These are phyloP conservation scores for Yarrowia yakushimensis DNA, from an alignment of 805 yeast species.

Conservation along the genomic window DNA sequence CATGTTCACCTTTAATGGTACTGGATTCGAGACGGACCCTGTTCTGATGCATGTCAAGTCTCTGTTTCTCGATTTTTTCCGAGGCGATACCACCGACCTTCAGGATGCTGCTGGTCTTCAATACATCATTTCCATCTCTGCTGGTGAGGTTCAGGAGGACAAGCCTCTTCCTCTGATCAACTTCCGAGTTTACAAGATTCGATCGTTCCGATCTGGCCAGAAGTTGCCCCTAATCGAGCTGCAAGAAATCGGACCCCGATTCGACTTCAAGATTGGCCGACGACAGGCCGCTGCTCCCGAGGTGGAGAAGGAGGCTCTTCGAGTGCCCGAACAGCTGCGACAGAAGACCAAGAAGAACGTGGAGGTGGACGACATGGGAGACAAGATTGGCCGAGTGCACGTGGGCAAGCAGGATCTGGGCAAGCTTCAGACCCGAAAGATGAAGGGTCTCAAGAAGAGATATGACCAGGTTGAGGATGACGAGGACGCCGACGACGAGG, in stretches of 20 bases:
- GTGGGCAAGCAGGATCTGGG: conserved; percentile 92
- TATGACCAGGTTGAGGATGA: conserved; percentile 70
- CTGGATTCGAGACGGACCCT: conserved; percentile 86
- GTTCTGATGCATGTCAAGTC: conserved; percentile 82
- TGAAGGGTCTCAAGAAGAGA: conserved; percentile 92
- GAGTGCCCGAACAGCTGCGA: conserved; percentile 75
- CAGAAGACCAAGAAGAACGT: conserved; percentile 85
- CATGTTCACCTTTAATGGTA: conserved; percentile 88
- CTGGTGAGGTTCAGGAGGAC: conserved; percentile 72
- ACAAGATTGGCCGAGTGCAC: conserved; percentile 93
- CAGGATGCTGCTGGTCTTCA: conserved; percentile 96
- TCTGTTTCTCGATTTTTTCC: conserved; percentile 82
- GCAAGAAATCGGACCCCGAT: conserved; percentile 92
- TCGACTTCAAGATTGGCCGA: conserved; percentile 90
- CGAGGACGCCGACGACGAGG: conserved; percentile 46
- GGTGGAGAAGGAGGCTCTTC: conserved; percentile 82
- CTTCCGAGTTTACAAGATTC: conserved; percentile 86
- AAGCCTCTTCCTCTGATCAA: conserved; percentile 71
- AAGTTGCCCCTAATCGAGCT: conserved; percentile 91
- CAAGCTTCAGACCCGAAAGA: conserved; percentile 91
- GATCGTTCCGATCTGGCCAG: conserved; percentile 73
- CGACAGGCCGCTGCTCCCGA: conserved; percentile 78
- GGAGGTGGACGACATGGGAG: conserved; percentile 85
- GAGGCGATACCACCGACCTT: conserved; percentile 71
- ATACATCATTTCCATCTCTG: conserved; percentile 77